Evolutionary conservation across 495 filamentous ascomycete genomes (phyloP), one percentile per base, ranked within the genome.

Genomic region (Aspergillus coremiiformis): DNA sequence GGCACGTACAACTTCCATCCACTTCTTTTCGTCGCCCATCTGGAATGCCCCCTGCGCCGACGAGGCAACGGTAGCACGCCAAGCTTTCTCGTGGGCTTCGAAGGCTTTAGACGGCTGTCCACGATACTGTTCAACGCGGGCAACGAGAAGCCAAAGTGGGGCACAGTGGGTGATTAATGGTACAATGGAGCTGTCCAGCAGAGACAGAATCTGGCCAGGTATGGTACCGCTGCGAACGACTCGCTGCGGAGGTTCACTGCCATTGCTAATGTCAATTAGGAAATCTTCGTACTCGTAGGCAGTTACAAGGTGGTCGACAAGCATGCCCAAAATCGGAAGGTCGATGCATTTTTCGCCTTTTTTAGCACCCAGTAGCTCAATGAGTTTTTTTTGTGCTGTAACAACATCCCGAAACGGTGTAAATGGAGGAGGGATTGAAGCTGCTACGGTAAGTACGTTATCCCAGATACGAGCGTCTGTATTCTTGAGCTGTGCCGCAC

Each of bases 401-500:
- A 96, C 66, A 17, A 95, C 73, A 35, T 96, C 89, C 1, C 73
- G 66, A 63, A 86, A 86, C 0, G 87, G 79, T 0, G 86, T 84
- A 21, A 53, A 57, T 0, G 90, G 90, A 0, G 90, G 89, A 0
- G 77, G 76, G 14, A 90, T 74, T 8, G 88, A 85, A 4, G 87
- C 81, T 0, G 87, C 85, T 33, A 99, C 84, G 2, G 86, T 89
- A 43, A 97, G 78, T 12, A 96, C 80, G 61, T 99, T 99, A 54
- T 95, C 88, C 91, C 90, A 96, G 56, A 99, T 96, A 52, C 88
- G 81, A 76, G 82, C 86, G 68, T 90, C 87, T 52, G 86, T 84
- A 64, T 86, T 77, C 29, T 93, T 91, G 20, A 93, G 78, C 12
- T 77, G 72, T 2, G 89, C 88, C 30, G 90, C 93, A 47, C 84